Conservation (phyloP, 1,284 basidiomycete genomes). For the Chondrostereum purpureum region DNA sequence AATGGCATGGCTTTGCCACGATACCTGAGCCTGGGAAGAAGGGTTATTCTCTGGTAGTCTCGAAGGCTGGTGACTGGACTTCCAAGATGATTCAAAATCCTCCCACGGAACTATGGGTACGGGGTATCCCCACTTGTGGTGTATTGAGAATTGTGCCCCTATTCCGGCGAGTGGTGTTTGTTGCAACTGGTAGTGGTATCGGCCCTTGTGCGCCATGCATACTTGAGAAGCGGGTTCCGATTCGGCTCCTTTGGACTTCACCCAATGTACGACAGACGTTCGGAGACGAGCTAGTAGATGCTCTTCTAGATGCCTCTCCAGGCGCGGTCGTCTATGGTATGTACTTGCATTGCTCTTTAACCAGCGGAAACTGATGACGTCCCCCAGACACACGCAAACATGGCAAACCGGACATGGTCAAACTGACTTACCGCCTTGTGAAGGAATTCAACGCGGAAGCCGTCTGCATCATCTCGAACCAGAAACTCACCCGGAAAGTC, state of each 20-base stretch:
- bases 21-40: conserved; percentile 43
- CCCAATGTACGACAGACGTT: conserved; percentile 55
- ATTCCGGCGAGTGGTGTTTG: conserved; percentile 53
- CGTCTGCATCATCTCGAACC: conserved; percentile 56
- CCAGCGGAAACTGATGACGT: background rate
- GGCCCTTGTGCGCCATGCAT: conserved; percentile 53
- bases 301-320: conserved; percentile 45
- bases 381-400: conserved; percentile 45
- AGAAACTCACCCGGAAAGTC: conserved; percentile 52
- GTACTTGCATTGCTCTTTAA: conserved; percentile 11
- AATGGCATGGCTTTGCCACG: conserved; percentile 61
- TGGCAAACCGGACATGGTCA: conserved; percentile 60
- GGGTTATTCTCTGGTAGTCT: conserved; percentile 53
- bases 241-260: conserved; percentile 53
- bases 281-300: conserved; percentile 50
- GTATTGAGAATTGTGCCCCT: conserved; percentile 52
- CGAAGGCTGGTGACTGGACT: conserved; percentile 58
- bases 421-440: conserved; percentile 48
- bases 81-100: conserved; percentile 43
- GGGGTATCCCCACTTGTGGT: conserved; percentile 53
- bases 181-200: conserved; percentile 53
- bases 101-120: conserved; percentile 48
- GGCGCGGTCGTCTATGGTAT: conserved; percentile 51
- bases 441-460: conserved; percentile 57
- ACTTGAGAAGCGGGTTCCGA: conserved; percentile 43